Conservation (phyloP, 768 basidiomycete genomes). For the Termitomyces sp. region DNA sequence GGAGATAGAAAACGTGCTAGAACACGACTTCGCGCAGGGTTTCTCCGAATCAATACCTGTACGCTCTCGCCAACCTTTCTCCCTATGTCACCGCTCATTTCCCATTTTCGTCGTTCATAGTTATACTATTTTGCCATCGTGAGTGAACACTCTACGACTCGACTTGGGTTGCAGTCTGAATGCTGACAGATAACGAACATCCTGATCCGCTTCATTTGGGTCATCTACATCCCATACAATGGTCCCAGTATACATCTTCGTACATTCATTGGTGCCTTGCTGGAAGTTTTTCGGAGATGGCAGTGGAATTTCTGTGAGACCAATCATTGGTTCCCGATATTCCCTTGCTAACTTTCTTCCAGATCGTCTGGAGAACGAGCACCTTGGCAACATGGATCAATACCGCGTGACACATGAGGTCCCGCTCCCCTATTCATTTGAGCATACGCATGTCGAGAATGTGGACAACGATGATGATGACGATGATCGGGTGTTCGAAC, state of each 20-base stretch:
- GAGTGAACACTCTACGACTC: slow-evolving; percentile 15
- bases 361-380: slow-evolving; percentile 89
- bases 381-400: slow-evolving; percentile 89
- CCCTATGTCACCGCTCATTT: background rate
- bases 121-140: slow-evolving; percentile 81
- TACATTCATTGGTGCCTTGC: slow-evolving; percentile 60
- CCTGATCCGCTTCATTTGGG: slow-evolving; percentile 77
- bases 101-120: slow-evolving; percentile 27
- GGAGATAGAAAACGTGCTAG: slow-evolving; percentile 82
- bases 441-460: slow-evolving; percentile 45
- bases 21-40: slow-evolving; percentile 54
- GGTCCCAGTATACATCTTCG: slow-evolving; percentile 50
- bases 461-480: slow-evolving; percentile 39
- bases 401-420: slow-evolving; percentile 87
- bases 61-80: background rate
- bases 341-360: background rate
- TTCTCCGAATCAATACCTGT: slow-evolving; percentile 4
- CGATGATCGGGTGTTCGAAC: slow-evolving; percentile 11
- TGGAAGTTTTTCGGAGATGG: slow-evolving; percentile 78
- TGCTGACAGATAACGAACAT: slow-evolving; percentile 63
- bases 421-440: slow-evolving; percentile 72
- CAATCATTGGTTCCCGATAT: background rate
- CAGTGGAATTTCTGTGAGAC: slow-evolving; percentile 93
- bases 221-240: slow-evolving; percentile 63
- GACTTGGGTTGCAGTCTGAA: background rate